These are phyloP conservation scores for Epithemia pelagica DNA, from an alignment of 108 stramenopile genomes.

Conservation along the genomic window DNA sequence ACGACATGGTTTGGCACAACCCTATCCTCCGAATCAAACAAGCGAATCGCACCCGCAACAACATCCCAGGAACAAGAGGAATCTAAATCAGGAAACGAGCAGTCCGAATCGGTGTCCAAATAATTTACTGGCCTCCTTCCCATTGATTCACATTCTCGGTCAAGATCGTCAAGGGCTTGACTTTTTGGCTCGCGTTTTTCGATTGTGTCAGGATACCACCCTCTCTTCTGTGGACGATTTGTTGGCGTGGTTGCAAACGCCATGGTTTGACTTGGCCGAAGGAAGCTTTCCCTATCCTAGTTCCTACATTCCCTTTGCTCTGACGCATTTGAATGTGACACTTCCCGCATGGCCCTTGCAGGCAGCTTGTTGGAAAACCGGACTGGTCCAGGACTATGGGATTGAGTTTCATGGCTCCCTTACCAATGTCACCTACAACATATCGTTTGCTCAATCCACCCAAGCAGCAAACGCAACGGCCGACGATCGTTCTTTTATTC, in stretches of 20 bases:
- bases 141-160: conserved; percentile 24
- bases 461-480: background rate
- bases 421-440: conserved; percentile 29
- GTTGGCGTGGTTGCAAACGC: conserved; percentile 34
- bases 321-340: conserved; percentile 32
- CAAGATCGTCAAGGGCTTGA: conserved; percentile 1
- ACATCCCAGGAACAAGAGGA: too few species aligned
- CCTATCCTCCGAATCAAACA: conserved; percentile 28
- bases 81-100: conserved; percentile 3
- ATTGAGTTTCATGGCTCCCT: conserved; percentile 29
- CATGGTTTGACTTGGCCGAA: conserved; percentile 67
- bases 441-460: conserved; percentile 27
- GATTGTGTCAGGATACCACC: conserved; percentile 37
- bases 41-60: background rate
- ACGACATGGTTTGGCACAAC: conserved; percentile 16
- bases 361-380: conserved; percentile 41
- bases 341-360: conserved; percentile 71
- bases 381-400: conserved; percentile 27
- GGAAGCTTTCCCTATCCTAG: conserved; percentile 64
- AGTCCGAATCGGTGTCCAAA: conserved; percentile 26
- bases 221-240: conserved; percentile 12
- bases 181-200: conserved; percentile 28
- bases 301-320: conserved; percentile 62
- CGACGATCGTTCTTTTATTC: conserved; percentile 7
- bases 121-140: conserved; percentile 42